Conservation (phyloP, 768 basidiomycete species). For the Amanita rubescens region DNA sequence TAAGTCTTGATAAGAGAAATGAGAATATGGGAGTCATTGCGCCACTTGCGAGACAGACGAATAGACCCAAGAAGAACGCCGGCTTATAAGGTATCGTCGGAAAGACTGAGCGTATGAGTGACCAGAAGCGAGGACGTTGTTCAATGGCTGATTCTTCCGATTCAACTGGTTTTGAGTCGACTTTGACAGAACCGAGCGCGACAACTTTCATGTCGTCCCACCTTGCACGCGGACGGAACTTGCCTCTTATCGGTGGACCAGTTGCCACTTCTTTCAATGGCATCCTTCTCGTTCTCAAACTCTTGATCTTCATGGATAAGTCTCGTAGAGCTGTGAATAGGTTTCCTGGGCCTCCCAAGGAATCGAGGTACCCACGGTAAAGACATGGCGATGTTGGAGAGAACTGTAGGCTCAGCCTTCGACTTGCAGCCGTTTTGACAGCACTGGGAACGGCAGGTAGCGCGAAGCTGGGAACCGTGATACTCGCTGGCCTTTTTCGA, state of each 20-base stretch:
- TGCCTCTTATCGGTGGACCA: constrained; percentile 23
- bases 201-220: constrained; percentile 18
- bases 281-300: constrained; percentile 39
- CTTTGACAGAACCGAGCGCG: constrained; percentile 17
- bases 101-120: constrained; percentile 47
- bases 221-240: constrained; percentile 16
- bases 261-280: constrained; percentile 30
- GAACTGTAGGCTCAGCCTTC: constrained; percentile 58
- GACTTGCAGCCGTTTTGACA: constrained; percentile 24
- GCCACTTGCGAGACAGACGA: constrained; percentile 66
- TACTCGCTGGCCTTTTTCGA: constrained; percentile 32
- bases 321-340: constrained; percentile 7
- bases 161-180: constrained; percentile 11
- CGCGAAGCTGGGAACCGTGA: constrained; percentile 25
- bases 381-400: constrained; percentile 46
- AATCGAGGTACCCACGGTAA: constrained; percentile 12
- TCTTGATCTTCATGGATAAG: constrained; percentile 15
- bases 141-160: not conserved
- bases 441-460: constrained; percentile 20
- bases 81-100: constrained; percentile 72
- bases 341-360: not conserved
- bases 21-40: constrained; percentile 91
- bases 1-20: constrained; percentile 73
- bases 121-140: constrained; percentile 26
- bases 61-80: constrained; percentile 60